Base-by-base conservation (phyloP, 2,329 filamentous ascomycete species). In the Aspergillus latus region DNA sequence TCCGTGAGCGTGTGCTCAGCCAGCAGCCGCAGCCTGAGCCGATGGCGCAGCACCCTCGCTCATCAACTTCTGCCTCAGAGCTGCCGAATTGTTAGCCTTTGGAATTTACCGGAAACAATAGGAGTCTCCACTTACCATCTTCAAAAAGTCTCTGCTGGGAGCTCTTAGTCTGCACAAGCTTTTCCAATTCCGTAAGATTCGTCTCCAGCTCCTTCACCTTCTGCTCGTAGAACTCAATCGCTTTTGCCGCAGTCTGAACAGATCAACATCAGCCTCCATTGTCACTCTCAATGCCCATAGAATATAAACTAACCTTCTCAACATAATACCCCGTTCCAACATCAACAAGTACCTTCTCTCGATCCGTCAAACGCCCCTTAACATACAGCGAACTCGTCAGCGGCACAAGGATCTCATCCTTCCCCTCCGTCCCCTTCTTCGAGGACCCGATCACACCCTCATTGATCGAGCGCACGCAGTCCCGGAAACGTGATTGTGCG, bases 321-420 rank as follows among this genome's bases (percentile, higher is more conserved):
- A 97, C 87, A 69, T 92, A 92, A 72, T 95, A 97, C 0, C 93
- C 93, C 0, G 93, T 97, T 16, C 93, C 93, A 16, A 97, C 86
- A 73, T 97, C 93, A 40, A 97, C 91, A 57, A 97, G 81, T 5
- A 96, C 91, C 59, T 86, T 87, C 56, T 90, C 84, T 1, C 87
- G 82, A 72, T 88, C 84, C 45, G 88, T 82, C 40, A 97, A 80
- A 40, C 83, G 87, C 32, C 93, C 95, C 28, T 89, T 88, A 13
- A 99, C 93, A 75, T 99, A 99, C 30, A 99, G 83, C 0, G 92
- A 97, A 66, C 90, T 94, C 10, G 94, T 99, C 60, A 99, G 77
- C 0, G 95, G 94, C n/a, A 99, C 91, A 16, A 99, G 84, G 47
- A 97, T 88, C 51, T 74, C 71, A 47, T 73, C 68, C 6, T 64